Base-by-base conservation (phyloP, 805 yeast species). In the Candida yuanshanica region DNA sequence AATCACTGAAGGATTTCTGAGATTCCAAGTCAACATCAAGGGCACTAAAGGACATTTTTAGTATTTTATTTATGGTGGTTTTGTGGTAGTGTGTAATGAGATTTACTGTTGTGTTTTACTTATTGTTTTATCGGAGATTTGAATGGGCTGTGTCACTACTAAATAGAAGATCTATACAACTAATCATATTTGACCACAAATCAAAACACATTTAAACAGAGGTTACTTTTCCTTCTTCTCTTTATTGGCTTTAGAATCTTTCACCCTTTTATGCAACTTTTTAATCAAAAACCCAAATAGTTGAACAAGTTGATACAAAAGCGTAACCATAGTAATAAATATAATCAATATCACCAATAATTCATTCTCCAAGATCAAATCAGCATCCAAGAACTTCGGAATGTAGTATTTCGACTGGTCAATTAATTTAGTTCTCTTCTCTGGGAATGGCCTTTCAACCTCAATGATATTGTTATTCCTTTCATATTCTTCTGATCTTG, bases 401-500 rank as follows among this genome's bases (percentile, higher is more conserved):
- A 63, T 37, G 38, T 49, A 27, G 27, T 44, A 26, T 25, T 53
- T 24, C 26, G 44, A 37, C 52, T 59, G 29, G 52, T 65, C 33
- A 50, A 66, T 51, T 52, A 64, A 37, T 20, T 60, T 54, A 14
- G 70, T 62, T 36, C 62, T 48, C 39, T 59, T 55, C 37, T 58
- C 50, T 35, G 63, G 62, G 45, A 58, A 64, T 14, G 45, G 38
- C 33, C 57, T 60, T 29, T 45, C 56, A 20, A 56, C 58, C 18
- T 63, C 65, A 10, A 52, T 44, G 7, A 53, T 51, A 47, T 67
- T 67, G 35, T 71, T 60, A 51, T 80, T 78, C 43, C 81, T 63
- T 49, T 83, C 88, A 27, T 68, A 60, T 42, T 81, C 87, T 4
- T 60, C 43, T 33, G 58, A 61, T 39, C 84, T 66, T 13, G 72